Evolutionary conservation across 2,329 filamentous ascomycete genomes (phyloP).

Genomic region (Cercospora sp.): DNA sequence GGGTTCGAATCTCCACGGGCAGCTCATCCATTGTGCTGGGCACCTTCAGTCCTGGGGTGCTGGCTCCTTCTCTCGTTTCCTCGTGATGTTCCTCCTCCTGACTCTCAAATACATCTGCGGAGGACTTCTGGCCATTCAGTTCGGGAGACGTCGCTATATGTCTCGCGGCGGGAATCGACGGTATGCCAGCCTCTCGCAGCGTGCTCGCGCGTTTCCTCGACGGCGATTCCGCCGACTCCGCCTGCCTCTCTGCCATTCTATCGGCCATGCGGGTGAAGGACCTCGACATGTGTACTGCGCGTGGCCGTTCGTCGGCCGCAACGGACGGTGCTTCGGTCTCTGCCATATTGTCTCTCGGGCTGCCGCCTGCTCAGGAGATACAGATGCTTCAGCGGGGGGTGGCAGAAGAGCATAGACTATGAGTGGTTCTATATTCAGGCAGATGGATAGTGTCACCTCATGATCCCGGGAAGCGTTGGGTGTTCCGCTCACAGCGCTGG

Average conservation of each 20-base stretch:
- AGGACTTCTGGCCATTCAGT: constrained; percentile 37
- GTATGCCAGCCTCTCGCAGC: constrained; percentile 45
- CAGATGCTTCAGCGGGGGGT: background rate
- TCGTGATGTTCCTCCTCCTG: constrained; percentile 40
- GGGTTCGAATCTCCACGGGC: constrained; percentile 86
- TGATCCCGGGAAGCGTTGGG: constrained; percentile 4
- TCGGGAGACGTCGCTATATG: constrained; percentile 41
- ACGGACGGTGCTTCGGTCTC: constrained; percentile 18
- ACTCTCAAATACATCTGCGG: constrained; percentile 46
- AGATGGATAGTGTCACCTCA: constrained; percentile 9
- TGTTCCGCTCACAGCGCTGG: background rate
- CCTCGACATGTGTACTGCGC: constrained; percentile 45
- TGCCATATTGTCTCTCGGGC: constrained; percentile 11
- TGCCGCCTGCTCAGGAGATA: background rate
- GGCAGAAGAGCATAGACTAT: background rate
- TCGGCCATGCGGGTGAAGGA: constrained; percentile 52
- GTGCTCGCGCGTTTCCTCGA: constrained; percentile 50
- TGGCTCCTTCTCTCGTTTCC: constrained; percentile 30
- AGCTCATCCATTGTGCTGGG: constrained; percentile 80
- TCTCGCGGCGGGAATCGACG: constrained; percentile 47
- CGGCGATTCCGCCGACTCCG: constrained; percentile 36
- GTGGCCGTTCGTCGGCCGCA: constrained; percentile 29
- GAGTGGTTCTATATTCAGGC: constrained; percentile 10
- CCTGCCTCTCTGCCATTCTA: constrained; percentile 48
- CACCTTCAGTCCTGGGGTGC: constrained; percentile 39